A percentile compares a stretch with the other conserved stretches of the same genome.
Conservation (phyloP, 257 asterid species). For the Solanum peruvianum region DNA sequence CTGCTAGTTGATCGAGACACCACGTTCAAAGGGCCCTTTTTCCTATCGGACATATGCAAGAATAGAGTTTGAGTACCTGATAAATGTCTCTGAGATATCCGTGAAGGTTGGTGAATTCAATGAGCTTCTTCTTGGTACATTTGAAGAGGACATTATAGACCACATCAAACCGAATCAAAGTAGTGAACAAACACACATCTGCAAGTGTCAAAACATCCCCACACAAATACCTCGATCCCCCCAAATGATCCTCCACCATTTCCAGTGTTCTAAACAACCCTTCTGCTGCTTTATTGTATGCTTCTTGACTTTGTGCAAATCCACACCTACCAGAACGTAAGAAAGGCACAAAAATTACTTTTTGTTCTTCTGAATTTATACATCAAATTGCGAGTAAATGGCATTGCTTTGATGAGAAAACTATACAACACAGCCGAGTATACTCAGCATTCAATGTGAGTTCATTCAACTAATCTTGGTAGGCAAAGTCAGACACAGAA, state of each 20-base stretch:
- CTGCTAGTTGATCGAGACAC: not conserved
- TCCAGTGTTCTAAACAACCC: slow-evolving; percentile 58
- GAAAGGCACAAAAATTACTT: not conserved
- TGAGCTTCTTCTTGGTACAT: slow-evolving; percentile 89
- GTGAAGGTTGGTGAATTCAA: slow-evolving; percentile 61
- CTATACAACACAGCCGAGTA: too few relatives aligned
- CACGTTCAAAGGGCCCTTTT: not conserved
- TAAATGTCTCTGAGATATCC: slow-evolving; percentile 77
- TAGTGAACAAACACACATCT: slow-evolving; percentile 85
- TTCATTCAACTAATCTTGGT: not conserved
- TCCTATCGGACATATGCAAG: not conserved
- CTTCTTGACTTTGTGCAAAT: slow-evolving; percentile 93
- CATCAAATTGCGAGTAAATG: not conserved
- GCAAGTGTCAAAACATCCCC: slow-evolving; percentile 71
- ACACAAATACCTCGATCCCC: slow-evolving; percentile 53
- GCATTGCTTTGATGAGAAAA: not conserved
- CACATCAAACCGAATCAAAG: slow-evolving; percentile 76
- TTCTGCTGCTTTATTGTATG: slow-evolving; percentile 51
- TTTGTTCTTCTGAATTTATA: not conserved
- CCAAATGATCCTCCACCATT: slow-evolving; percentile 61
- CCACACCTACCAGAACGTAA: slow-evolving; percentile 52
- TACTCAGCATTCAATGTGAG: not conserved
- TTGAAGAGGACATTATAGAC: slow-evolving; percentile 83
- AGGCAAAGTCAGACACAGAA: not conserved
- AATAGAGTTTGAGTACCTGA: slow-evolving; percentile 38